Base-by-base conservation (phyloP, 345 rosid genomes). In the Citrus unshiu region DNA sequence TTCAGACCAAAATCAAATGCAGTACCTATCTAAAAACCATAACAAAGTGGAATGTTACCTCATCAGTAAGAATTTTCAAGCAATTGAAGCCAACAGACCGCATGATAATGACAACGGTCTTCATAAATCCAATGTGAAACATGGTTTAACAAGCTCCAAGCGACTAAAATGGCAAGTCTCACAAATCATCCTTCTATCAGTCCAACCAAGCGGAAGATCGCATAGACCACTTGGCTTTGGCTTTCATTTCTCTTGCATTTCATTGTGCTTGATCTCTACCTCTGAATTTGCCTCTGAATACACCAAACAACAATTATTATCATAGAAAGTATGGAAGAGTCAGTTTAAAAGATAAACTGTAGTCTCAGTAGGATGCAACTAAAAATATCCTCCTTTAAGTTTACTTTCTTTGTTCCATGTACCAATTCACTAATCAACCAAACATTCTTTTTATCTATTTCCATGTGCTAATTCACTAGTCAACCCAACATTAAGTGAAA, bases 111-210 rank as follows among this genome's bases (percentile, higher is more conserved):
- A 95, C 88, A 77, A 92, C 95, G 0, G 93, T 93, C 88, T 95
- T 95, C 91, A 91, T 22, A 81, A 95, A 95, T n/a, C 97, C 97
- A 3, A 93, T 91, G 81, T 93, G 98, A 68, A 84, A 95, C 99
- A 95, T 91, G 99, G 97, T 88, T 95, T 95, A 2, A 98, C 98
- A 10, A 93, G 94, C 91, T 93, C 98, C 65, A 95, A 86, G 78
- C 89, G 94, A 39, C 99, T 98, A 79, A 95, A 95, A 80, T 93
- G 99, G 71, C 99, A 95, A 7, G 97, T 95, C 73, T 93, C 98
- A 9, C 98, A 93, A 88, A 92, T 93, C 85, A 89, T 77, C 80
- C 93, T 95, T 80, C 98, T 85, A 69, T 93, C 95, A 73, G 90
- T 95, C 0, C 97, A 90, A 35, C 97, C 99, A 2, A 93, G 89